phyloP scores from a whole-genome alignment of 768 basidiomycete species.

The Lanmaoa pseudosensibilis region DNA sequence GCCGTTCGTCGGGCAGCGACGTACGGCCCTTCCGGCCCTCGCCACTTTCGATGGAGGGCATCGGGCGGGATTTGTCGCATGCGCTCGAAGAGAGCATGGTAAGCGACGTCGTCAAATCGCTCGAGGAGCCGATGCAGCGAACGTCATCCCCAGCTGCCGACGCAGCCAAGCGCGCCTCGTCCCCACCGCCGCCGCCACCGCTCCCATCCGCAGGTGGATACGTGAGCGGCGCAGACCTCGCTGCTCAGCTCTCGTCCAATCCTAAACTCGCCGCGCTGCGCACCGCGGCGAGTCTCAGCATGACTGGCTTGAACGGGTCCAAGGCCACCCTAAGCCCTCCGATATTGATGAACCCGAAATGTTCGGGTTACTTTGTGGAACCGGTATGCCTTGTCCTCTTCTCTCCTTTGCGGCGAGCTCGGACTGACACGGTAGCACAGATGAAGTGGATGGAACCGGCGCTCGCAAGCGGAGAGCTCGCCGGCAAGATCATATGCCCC shows the following conservation, averaged over 20 bases:
- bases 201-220: background rate
- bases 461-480: constrained; percentile 69
- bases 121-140: background rate
- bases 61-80: constrained; percentile 32
- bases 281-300: constrained; percentile 20
- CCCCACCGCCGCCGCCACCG: background rate
- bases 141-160: background rate
- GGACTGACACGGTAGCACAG: constrained; percentile 36
- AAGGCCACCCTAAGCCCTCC: constrained; percentile 48
- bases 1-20: constrained; percentile 13
- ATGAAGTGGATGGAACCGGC: constrained; percentile 96
- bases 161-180: constrained; percentile 1
- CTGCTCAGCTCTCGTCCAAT: constrained; percentile 44
- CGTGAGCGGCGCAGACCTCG: constrained; percentile 37
- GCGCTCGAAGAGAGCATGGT: constrained; percentile 29
- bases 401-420: background rate
- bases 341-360: constrained; percentile 74
- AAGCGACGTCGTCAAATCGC: background rate
- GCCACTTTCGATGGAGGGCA: constrained; percentile 32
- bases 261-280: constrained; percentile 53
- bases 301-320: constrained; percentile 27
- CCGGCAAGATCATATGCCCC: constrained; percentile 91
- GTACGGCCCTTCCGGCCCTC: constrained; percentile 11
- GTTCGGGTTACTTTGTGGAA: constrained; percentile 97
- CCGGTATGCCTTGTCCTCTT: constrained; percentile 49